Percentiles rank a stretch among this genome's conserved stretches.
phyloP scores from a whole-genome alignment of 2,329 filamentous ascomycete species.

The Fusarium compactum region DNA sequence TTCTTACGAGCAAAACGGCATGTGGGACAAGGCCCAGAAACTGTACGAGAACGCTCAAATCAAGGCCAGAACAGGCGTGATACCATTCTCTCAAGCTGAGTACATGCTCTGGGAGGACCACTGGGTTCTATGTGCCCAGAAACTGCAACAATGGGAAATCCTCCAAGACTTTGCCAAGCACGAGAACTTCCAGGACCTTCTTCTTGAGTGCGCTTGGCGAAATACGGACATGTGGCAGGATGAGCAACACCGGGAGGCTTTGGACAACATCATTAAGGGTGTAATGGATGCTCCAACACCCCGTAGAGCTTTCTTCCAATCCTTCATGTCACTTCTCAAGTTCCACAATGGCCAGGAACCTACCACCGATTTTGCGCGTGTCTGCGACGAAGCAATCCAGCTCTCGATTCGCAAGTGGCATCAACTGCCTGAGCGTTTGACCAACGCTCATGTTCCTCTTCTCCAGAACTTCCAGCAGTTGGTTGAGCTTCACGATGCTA shows the following conservation, averaged over 20 bases:
- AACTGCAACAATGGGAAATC: slow-evolving; percentile 99
- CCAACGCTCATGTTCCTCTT: slow-evolving; percentile 93
- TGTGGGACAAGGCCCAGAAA: slow-evolving; percentile 99
- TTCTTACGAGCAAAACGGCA: slow-evolving; percentile 98
- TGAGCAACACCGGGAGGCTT: slow-evolving; percentile 84
- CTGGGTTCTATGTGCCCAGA: slow-evolving; percentile 97
- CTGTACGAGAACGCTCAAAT: slow-evolving; percentile 98
- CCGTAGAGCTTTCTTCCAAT: slow-evolving; percentile 94
- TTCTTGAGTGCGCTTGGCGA: slow-evolving; percentile 95
- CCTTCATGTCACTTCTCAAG: slow-evolving; percentile 96
- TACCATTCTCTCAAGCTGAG: slow-evolving; percentile 95
- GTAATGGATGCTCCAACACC: slow-evolving; percentile 98
- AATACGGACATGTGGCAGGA: slow-evolving; percentile 96
- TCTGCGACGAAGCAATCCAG: slow-evolving; percentile 97
- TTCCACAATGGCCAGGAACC: slow-evolving; percentile 90
- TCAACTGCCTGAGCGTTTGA: slow-evolving; percentile 92
- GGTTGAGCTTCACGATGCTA: slow-evolving; percentile 97
- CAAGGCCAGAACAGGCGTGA: slow-evolving; percentile 94
- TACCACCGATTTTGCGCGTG: slow-evolving; percentile 82
- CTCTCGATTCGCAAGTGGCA: slow-evolving; percentile 98
- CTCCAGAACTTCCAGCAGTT: slow-evolving; percentile 98
- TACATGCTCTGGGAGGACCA: slow-evolving; percentile 99
- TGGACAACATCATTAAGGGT: slow-evolving; percentile 94
- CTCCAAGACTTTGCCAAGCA: slow-evolving; percentile 98
- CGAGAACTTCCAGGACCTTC: slow-evolving; percentile 96